Base-by-base conservation (phyloP, 768 basidiomycete genomes). In the Dioszegia aurantiaca region DNA sequence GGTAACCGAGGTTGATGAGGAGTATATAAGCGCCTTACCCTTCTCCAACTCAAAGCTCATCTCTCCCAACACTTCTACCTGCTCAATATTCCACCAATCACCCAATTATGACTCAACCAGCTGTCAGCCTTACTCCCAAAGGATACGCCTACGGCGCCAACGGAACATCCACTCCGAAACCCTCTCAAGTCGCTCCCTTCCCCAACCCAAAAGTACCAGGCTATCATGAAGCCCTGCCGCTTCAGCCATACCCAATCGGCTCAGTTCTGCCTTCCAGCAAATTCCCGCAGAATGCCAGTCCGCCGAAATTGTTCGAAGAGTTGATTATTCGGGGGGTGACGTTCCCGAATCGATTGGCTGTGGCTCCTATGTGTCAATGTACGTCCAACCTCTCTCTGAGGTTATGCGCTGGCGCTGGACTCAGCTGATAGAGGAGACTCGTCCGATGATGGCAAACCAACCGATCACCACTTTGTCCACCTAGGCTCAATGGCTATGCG, bases 401-500 rank as follows among this genome's bases (percentile, higher is more conserved):
- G 33, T 19, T 14, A 16, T 40, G 39, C 26, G 51, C 21, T 24
- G 6, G 33, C n/a, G 23, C 6, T 16, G 19, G 40, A 23, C 2
- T 5, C 4, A 14, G 58, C 53, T 54, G 42, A 58, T 39, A n/a
- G 8, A 17, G 19, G 42, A 76, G 74, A 90, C 77, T 86, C 85
- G 57, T 80, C 84, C 9, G 82, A 87, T 43, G 78, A 85, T 51
- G 89, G 89, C 0, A 84, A 87, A 65, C 83, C 85, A 3, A 89
- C 88, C 1, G 86, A 89, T 61, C 90, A 86, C 85, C 90, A 91
- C 72, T 75, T 90, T 3, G 87, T 89, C 17, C 87, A 90, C 69
- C 80, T 88, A 31, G 87, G 87, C 1, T 83, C 83, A 61, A 65
- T 85, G 64, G 87, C 87, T 10, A 81, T 85, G 10, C 81, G 88